Evolutionary conservation across 2,329 filamentous ascomycete species (phyloP).

Genomic region (Kalmusia sp.): DNA sequence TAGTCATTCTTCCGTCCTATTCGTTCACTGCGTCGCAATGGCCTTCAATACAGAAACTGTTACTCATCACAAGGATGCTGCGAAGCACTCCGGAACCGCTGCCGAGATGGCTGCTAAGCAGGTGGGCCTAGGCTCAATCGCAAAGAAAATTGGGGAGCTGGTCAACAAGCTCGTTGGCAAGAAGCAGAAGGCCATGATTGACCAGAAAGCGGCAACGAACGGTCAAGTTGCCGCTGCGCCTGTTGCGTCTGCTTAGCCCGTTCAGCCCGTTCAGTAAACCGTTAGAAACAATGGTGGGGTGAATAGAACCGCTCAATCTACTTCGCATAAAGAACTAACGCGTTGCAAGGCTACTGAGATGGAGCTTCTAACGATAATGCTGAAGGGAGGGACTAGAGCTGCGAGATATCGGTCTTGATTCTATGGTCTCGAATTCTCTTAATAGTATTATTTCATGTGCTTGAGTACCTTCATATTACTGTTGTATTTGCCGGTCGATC

Average conservation of each 20-base stretch:
- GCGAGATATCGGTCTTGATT: too few relatives aligned
- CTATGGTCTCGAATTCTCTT: too few relatives aligned
- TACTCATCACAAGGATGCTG: conserved; percentile 19
- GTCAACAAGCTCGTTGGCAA: conserved; percentile 22
- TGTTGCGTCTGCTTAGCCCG: not conserved
- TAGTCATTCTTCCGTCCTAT: not conserved
- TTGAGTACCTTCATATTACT: too few relatives aligned
- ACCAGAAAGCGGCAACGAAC: conserved; percentile 3
- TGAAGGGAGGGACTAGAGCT: too few relatives aligned
- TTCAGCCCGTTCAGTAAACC: too few relatives aligned
- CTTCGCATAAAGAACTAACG: too few relatives aligned
- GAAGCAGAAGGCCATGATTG: conserved; percentile 19
- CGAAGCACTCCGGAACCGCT: conserved; percentile 18
- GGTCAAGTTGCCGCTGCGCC: not conserved
- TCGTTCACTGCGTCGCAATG: conserved; percentile 15
- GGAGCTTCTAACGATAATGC: too few relatives aligned
- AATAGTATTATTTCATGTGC: too few relatives aligned
- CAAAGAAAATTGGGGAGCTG: conserved; percentile 21
- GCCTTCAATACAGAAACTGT: conserved; percentile 14
- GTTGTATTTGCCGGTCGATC: too few relatives aligned
- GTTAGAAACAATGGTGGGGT: too few relatives aligned
- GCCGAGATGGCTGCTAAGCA: conserved; percentile 19
- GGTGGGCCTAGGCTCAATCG: conserved; percentile 11
- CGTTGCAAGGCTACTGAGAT: too few relatives aligned
- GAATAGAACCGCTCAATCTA: too few relatives aligned